Evolutionary conservation across 345 rosid genomes (phyloP).

Genomic region (Populus nigra): DNA sequence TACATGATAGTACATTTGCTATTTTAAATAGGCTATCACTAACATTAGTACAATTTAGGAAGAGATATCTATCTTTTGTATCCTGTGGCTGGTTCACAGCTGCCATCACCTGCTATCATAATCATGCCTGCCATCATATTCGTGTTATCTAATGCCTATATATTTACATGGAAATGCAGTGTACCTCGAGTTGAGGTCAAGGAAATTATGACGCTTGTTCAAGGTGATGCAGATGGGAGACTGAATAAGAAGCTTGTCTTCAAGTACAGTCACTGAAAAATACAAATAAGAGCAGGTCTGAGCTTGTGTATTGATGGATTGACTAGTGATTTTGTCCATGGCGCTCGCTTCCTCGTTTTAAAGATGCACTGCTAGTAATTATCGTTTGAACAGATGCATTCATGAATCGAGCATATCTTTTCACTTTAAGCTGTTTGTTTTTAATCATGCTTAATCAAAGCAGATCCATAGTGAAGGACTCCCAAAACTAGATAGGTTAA

Average conservation of each 20-base stretch:
- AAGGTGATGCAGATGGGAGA: not conserved
- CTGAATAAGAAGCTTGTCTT: not conserved
- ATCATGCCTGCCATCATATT: not conserved
- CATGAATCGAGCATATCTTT: not conserved
- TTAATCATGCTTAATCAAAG: not conserved
- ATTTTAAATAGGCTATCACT: not conserved
- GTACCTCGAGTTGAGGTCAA: not conserved
- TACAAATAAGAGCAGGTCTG: not conserved
- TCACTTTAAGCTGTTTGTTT: not conserved
- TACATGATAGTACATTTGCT: not conserved
- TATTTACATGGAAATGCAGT: conserved; percentile 9
- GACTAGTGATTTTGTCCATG: not conserved
- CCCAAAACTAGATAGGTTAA: not conserved
- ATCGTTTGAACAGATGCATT: not conserved
- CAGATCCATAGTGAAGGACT: not conserved
- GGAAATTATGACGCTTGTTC: not conserved
- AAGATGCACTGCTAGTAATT: not conserved
- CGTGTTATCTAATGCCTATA: not conserved
- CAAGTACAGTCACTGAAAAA: not conserved
- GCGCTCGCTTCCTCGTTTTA: not conserved
- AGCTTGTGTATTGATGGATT: not conserved
- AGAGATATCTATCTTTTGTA: not conserved
- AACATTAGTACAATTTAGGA: not conserved
- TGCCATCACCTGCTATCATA: not conserved
- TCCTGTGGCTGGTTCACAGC: no score